Conservation (phyloP, 108 stramenopile species). For the Fragilaria radians region DNA sequence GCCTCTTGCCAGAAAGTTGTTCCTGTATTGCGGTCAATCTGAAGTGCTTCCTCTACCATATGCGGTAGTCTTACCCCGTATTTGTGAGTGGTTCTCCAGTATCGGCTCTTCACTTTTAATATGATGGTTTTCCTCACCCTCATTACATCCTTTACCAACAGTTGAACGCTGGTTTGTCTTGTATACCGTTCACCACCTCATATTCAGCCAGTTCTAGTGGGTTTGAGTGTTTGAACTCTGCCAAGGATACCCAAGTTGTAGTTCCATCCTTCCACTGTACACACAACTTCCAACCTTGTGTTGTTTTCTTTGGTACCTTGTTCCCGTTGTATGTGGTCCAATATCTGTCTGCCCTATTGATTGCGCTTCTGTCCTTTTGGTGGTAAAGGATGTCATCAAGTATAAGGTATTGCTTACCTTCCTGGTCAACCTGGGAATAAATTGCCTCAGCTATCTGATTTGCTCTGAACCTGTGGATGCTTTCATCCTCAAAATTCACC, state of each 20-base stretch:
- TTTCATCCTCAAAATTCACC: slow-evolving; percentile 32
- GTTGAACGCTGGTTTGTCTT: slow-evolving; percentile 15
- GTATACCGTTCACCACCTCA: slow-evolving; percentile 2
- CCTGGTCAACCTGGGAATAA: slow-evolving; percentile 23
- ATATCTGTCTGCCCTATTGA: slow-evolving; percentile 1
- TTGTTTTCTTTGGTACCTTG: neutral
- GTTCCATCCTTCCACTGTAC: slow-evolving; percentile 19
- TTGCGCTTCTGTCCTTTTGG: slow-evolving; percentile 9
- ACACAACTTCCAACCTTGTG: slow-evolving; percentile 10
- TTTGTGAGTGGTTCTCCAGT: slow-evolving; percentile 19
- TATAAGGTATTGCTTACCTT: slow-evolving; percentile 5
- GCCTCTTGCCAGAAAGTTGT: slow-evolving; percentile 23
- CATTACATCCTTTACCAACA: slow-evolving; percentile 20
- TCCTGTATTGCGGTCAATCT: slow-evolving; percentile 13
- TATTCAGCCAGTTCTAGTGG: slow-evolving; percentile 19
- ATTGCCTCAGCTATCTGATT: slow-evolving; percentile 36
- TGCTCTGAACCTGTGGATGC: slow-evolving; percentile 16
- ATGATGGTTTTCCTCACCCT: slow-evolving; percentile 14
- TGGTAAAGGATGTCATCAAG: slow-evolving; percentile 26
- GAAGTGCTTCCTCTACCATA: slow-evolving; percentile 9
- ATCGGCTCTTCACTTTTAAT: slow-evolving; percentile 6
- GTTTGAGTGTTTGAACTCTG: slow-evolving; percentile 21
- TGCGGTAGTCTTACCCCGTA: slow-evolving; percentile 16
- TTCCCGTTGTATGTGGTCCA: neutral
- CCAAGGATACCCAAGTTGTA: slow-evolving; percentile 5